These are phyloP conservation scores for Russula lepida DNA, from an alignment of 768 basidiomycete species.

Conservation along the genomic window DNA sequence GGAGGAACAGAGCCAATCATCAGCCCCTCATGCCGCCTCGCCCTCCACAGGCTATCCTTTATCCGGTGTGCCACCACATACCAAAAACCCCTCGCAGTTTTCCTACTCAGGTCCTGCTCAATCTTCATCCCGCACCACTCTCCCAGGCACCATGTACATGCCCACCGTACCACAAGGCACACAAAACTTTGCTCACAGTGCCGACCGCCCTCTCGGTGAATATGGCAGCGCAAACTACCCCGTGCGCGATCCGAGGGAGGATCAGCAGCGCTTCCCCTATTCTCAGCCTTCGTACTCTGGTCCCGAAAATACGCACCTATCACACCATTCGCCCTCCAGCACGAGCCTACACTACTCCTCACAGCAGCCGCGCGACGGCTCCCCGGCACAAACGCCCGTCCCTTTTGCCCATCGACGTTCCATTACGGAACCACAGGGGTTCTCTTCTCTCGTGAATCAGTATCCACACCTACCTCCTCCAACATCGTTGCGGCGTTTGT, in stretches of 20 bases:
- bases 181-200: conserved; percentile 39
- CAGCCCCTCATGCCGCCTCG: conserved; percentile 25
- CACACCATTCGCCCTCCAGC: conserved; percentile 27
- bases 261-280: conserved; percentile 47
- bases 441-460: conserved; percentile 38
- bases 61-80: conserved; percentile 6
- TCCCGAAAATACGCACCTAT: conserved; percentile 17
- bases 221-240: conserved; percentile 42
- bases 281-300: conserved; percentile 40
- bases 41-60: conserved; percentile 29
- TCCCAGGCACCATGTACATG: conserved; percentile 36
- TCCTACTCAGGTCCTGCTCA: conserved; percentile 20
- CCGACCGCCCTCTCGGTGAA: conserved; percentile 42
- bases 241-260: conserved; percentile 40
- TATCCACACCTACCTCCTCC: conserved; percentile 42
- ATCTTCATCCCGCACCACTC: conserved; percentile 35
- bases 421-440: conserved; percentile 46
- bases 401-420: conserved; percentile 51
- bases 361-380: conserved; percentile 21
- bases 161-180: conserved; percentile 21
- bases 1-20: conserved; percentile 33
- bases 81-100: conserved; percentile 10
- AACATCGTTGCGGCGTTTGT: conserved; percentile 29
- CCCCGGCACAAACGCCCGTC: conserved; percentile 32
- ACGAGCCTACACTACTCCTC: conserved; percentile 30